These are phyloP conservation scores for Helicostylum pulchrum DNA, from an alignment of 192 early-diverging fungal genomes.

Conservation along the genomic window DNA sequence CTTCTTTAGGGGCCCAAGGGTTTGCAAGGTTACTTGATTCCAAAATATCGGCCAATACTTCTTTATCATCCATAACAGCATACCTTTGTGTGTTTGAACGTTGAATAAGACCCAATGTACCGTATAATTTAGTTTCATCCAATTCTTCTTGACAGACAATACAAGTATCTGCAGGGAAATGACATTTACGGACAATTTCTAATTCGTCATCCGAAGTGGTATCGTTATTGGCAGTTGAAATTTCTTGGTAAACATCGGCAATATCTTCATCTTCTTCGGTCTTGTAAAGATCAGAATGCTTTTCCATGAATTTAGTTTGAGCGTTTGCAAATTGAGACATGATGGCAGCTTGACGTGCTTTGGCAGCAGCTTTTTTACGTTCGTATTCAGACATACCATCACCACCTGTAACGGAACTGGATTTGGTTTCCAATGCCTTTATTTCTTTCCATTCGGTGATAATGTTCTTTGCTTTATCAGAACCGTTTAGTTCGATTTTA, in stretches of 20 bases:
- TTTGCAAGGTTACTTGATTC: slow-evolving; percentile 22
- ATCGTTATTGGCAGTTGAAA: slow-evolving; percentile 12
- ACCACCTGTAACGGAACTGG: background rate
- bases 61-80: slow-evolving; percentile 64
- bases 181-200: slow-evolving; percentile 47
- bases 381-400: slow-evolving; percentile 59
- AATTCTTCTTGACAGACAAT: slow-evolving; percentile 97
- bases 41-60: slow-evolving; percentile 41
- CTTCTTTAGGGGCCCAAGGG: background rate
- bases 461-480: slow-evolving; percentile 35
- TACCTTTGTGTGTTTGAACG: slow-evolving; percentile 68
- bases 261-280: slow-evolving; percentile 54
- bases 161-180: slow-evolving; percentile 79
- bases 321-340: slow-evolving; percentile 87
- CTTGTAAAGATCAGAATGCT: slow-evolving; percentile 65
- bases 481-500: slow-evolving; percentile 61
- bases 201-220: slow-evolving; percentile 28
- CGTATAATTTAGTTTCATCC: slow-evolving; percentile 55
- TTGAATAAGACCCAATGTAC: slow-evolving; percentile 83
- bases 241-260: slow-evolving; percentile 5
- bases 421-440: background rate
- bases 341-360: slow-evolving; percentile 83
- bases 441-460: slow-evolving; percentile 36
- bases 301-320: slow-evolving; percentile 81
- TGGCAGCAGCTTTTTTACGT: slow-evolving; percentile 74